Percentiles rank a stretch among this genome's conserved stretches.
Conservation (phyloP, 768 basidiomycete species). For the Mycena olivaceomarginata region DNA sequence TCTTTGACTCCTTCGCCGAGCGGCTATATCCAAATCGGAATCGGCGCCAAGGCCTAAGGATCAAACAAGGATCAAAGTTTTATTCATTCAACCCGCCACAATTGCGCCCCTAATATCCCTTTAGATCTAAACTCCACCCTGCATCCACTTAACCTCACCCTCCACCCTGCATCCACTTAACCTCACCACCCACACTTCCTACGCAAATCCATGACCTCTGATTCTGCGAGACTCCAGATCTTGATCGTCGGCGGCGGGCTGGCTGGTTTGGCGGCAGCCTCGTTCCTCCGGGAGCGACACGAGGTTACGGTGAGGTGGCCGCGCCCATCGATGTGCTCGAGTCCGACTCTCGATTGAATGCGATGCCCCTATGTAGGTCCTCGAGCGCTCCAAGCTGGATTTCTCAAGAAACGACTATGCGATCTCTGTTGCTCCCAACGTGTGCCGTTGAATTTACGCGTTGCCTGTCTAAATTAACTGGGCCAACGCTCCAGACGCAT, state of each 20-base stretch:
- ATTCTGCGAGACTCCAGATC: conserved; percentile 23
- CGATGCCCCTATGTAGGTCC: conserved; percentile 23
- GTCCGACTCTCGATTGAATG: neutral
- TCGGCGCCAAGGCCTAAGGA: too few relatives aligned
- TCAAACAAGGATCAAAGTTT: too few relatives aligned
- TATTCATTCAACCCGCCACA: too few relatives aligned
- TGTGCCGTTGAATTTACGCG: neutral
- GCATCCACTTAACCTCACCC: neutral
- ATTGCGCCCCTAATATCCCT: neutral
- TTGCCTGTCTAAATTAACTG: neutral
- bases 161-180: neutral
- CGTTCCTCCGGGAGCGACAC: conserved; percentile 37
- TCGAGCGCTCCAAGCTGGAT: conserved; percentile 40
- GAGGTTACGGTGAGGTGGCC: conserved; percentile 35
- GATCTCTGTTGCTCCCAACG: conserved; percentile 40
- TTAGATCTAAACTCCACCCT: neutral
- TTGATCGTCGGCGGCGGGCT: conserved; percentile 41
- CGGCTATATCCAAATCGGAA: too few relatives aligned
- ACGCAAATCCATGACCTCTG: conserved; percentile 2
- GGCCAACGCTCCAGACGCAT: conserved; percentile 20
- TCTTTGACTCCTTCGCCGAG: neutral
- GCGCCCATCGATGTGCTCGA: neutral
- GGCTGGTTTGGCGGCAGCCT: conserved; percentile 38
- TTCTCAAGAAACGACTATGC: conserved; percentile 44
- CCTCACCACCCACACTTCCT: neutral